Percentiles rank a stretch among this genome's conserved stretches.
phyloP scores from a whole-genome alignment of 2,329 filamentous ascomycete genomes.

The Hypoxylon sp. region DNA sequence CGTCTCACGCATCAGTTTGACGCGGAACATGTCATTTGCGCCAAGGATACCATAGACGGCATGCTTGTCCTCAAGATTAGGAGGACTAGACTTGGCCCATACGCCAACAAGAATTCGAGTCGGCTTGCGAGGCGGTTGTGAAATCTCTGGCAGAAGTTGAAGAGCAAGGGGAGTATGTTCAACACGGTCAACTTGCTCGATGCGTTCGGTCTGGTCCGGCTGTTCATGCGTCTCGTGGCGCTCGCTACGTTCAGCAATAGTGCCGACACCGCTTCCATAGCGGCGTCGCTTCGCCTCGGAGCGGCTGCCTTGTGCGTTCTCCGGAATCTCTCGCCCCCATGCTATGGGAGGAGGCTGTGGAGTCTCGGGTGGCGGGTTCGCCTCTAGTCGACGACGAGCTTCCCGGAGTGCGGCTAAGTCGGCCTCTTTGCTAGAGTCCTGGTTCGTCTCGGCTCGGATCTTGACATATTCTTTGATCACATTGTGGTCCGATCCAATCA shows the following conservation, averaged over 20 bases:
- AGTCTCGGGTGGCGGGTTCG: constrained; percentile 55
- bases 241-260: constrained; percentile 45
- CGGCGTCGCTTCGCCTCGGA: constrained; percentile 59
- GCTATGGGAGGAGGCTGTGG: constrained; percentile 57
- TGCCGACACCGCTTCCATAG: constrained; percentile 49
- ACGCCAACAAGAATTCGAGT: constrained; percentile 67
- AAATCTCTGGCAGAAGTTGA: constrained; percentile 18
- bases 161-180: constrained; percentile 33
- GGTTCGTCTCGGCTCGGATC: constrained; percentile 53
- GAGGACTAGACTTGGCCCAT: constrained; percentile 64
- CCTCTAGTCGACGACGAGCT: constrained; percentile 55
- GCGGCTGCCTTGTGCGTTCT: constrained; percentile 49
- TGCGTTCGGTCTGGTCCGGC: constrained; percentile 1
- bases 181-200: constrained; percentile 20
- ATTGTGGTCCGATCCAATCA: constrained; percentile 63
- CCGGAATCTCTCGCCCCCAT: constrained; percentile 60
- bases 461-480: constrained; percentile 71
- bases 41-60: constrained; percentile 70
- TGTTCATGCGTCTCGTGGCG: constrained; percentile 40
- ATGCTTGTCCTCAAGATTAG: constrained; percentile 60
- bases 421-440: constrained; percentile 47
- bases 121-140: constrained; percentile 51
- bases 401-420: constrained; percentile 57
- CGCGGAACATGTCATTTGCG: constrained; percentile 70
- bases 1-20: constrained; percentile 68